Evolutionary conservation across 192 early-diverging fungal species (phyloP), one percentile per base, ranked within the genome.

Genomic region (Backusella psychrophila): DNA sequence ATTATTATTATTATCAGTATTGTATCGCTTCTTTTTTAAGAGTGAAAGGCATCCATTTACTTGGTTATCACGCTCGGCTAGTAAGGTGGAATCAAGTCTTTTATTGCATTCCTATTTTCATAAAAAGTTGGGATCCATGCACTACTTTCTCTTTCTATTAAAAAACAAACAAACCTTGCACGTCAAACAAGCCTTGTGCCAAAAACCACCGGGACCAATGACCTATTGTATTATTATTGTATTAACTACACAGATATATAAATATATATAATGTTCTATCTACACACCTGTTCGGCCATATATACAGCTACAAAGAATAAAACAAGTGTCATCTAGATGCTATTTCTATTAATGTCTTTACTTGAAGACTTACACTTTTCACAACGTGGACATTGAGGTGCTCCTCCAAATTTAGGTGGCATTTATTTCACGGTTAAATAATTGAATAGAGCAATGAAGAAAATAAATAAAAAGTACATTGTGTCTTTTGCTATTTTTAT

Each of bases 51-150:
- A 0, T 53, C 0, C 66, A 2, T 3, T 79, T 85, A 87, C 89
- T 82, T 90, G 85, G 52, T 84, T 83, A 41, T 85, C 85, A 44
- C 85, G 84, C 39, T 90, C 89, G 39, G 84, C 79, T 31, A 90
- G 81, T 23, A 77, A 80, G 38, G 68, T 85, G 26, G 89, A 90
- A 49, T 90, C 89, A 33, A 90, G 75, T 17, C 83, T 82, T 63
- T 88, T 88, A 21, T 86, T 87, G 70, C 89, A 90, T 76, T 90
- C 87, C 77, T 73, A 46, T 70, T 15, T 42, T 39, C 46, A 69
- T 46, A 75, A 33, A 1, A 11, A 14, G 9, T 23, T 19, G 14
- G 15, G 15, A 44, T 12, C 12, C 15, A 44, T 15, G 4, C 14
- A 15, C 4, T 19, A 44, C 42, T 49, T 23, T 33, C 0, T 2